A percentile compares a stretch with the other conserved stretches of the same genome.
Evolutionary conservation across 2,329 filamentous ascomycete species (phyloP).

Genomic region (Apiospora aurea): DNA sequence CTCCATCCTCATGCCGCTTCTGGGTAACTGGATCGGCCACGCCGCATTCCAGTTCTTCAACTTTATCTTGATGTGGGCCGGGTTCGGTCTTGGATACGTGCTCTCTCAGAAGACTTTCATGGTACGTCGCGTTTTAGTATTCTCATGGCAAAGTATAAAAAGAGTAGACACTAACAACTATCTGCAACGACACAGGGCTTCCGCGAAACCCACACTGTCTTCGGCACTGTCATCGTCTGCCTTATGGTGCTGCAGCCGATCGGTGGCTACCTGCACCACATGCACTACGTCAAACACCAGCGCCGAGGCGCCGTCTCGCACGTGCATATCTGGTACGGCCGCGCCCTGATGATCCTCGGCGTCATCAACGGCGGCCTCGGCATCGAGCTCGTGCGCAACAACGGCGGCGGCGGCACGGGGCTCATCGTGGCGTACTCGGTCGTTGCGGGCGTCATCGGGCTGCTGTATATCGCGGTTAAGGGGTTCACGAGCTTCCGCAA

Average conservation of each 20-base stretch:
- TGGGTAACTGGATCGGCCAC: constrained; percentile 66
- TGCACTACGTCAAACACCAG: constrained; percentile 55
- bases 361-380: constrained; percentile 71
- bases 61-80: constrained; percentile 63
- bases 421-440: constrained; percentile 63
- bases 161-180: constrained; percentile 28
- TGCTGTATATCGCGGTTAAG: constrained; percentile 52
- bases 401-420: constrained; percentile 21
- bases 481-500: constrained; percentile 23
- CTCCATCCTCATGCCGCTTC: constrained; percentile 64
- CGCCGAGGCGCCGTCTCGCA: constrained; percentile 60
- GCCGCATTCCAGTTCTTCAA: constrained; percentile 61
- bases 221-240: constrained; percentile 62
- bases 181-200: constrained; percentile 52
- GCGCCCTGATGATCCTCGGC: constrained; percentile 63
- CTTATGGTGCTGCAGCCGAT: constrained; percentile 65
- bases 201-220: constrained; percentile 57
- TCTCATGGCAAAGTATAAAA: neutral
- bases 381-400: constrained; percentile 53
- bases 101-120: constrained; percentile 43
- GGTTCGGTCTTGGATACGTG: constrained; percentile 62
- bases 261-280: constrained; percentile 65
- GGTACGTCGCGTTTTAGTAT: constrained; percentile 33
- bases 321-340: constrained; percentile 69
- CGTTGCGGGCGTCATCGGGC: constrained; percentile 56